phyloP scores from a whole-genome alignment of 306 rosid genomes.

The Quercus ilex region DNA sequence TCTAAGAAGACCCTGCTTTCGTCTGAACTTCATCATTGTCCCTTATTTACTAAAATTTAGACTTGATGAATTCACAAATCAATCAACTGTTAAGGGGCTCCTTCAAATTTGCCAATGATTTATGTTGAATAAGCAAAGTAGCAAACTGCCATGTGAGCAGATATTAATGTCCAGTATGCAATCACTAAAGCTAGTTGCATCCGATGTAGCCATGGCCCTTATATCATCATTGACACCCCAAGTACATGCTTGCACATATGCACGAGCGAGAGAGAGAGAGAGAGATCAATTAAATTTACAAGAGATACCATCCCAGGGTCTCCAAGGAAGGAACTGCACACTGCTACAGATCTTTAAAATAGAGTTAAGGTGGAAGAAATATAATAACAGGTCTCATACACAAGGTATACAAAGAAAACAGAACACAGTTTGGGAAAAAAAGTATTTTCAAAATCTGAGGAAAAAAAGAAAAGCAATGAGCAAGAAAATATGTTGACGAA shows the following conservation, averaged over 20 bases:
- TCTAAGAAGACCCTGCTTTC: too few relatives aligned
- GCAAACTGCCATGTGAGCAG: too few relatives aligned
- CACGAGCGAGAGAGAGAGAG: background rate
- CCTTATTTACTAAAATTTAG: too few relatives aligned
- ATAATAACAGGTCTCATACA: slow-evolving; percentile 4
- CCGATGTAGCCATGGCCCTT: background rate
- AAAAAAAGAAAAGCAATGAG: background rate
- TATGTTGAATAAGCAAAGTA: too few relatives aligned
- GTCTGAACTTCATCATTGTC: too few relatives aligned
- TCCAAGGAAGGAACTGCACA: slow-evolving; percentile 95
- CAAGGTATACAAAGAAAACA: background rate
- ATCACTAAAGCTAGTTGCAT: background rate
- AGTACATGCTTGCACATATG: background rate
- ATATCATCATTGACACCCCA: background rate
- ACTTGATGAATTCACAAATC: too few relatives aligned
- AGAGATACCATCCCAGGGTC: slow-evolving; percentile 83
- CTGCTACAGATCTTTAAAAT: slow-evolving; percentile 69
- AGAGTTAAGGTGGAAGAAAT: slow-evolving; percentile 47
- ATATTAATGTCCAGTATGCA: background rate
- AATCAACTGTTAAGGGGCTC: too few relatives aligned
- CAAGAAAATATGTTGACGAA: background rate
- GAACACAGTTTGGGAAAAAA: slow-evolving; percentile 1
- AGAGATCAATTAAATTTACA: background rate
- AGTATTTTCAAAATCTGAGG: background rate
- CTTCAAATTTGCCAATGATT: too few relatives aligned